Evolutionary conservation across 345 rosid genomes (phyloP).

Genomic region (Clarkia xantiana): DNA sequence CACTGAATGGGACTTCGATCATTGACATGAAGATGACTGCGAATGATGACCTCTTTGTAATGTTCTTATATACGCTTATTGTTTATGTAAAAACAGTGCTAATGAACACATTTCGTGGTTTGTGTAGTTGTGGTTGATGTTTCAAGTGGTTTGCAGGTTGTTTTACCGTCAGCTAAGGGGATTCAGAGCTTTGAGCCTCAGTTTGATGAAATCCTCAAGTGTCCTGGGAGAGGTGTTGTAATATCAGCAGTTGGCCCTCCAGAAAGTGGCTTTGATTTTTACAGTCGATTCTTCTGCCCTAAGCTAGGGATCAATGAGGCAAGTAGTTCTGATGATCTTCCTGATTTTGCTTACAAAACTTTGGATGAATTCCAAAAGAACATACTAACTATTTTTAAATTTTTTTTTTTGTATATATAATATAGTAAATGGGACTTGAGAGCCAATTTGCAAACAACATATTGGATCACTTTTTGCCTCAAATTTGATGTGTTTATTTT

Average conservation of each 20-base stretch:
- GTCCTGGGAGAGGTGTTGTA: slow-evolving; percentile 38
- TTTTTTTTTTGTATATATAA: too few relatives aligned
- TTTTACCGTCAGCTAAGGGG: slow-evolving; percentile 43
- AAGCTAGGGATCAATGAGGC: slow-evolving; percentile 63
- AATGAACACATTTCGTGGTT: neutral
- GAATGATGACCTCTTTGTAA: slow-evolving; percentile 35
- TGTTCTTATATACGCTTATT: neutral
- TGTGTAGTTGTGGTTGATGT: neutral
- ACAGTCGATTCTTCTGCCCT: slow-evolving; percentile 57
- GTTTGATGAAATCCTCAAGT: slow-evolving; percentile 32
- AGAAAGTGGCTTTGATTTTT: slow-evolving; percentile 50
- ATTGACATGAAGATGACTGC: slow-evolving; percentile 41
- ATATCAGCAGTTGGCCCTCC: slow-evolving; percentile 34
- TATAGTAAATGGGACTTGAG: too few relatives aligned
- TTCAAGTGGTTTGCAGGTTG: slow-evolving; percentile 22
- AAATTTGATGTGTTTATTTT: too few relatives aligned
- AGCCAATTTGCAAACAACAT: too few relatives aligned
- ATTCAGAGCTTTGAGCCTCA: slow-evolving; percentile 34
- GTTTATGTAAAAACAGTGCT: neutral
- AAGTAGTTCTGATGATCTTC: neutral
- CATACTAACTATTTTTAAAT: too few relatives aligned
- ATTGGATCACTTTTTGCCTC: too few relatives aligned
- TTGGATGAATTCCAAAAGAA: too few relatives aligned
- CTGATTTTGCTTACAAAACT: too few relatives aligned
- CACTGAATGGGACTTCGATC: slow-evolving; percentile 34